Percentiles rank a stretch among this genome's conserved stretches.
phyloP scores from a whole-genome alignment of 1,284 basidiomycete species.

The Marasmius tenuissimus region DNA sequence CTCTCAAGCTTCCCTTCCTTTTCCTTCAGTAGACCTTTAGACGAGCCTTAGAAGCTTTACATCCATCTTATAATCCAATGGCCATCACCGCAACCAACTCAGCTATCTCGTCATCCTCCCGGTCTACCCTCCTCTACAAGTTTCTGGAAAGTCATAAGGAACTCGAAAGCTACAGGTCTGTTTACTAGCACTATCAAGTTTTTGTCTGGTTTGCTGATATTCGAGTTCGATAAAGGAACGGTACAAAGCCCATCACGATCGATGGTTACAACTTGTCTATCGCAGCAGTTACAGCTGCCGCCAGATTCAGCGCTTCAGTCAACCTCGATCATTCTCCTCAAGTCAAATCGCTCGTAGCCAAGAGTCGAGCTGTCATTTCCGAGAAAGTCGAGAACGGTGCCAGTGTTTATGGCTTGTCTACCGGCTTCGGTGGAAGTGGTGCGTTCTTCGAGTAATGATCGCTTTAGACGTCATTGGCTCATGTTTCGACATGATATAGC shows the following conservation, averaged over 20 bases:
- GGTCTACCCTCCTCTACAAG: constrained; percentile 38
- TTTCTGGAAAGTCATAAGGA: constrained; percentile 53
- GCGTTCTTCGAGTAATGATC: constrained; percentile 17
- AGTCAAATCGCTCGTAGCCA: constrained; percentile 49
- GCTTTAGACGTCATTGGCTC: too few relatives aligned
- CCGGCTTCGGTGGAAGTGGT: constrained; percentile 81
- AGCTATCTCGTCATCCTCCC: neutral
- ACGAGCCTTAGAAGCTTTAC: too few relatives aligned
- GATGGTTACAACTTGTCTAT: constrained; percentile 73
- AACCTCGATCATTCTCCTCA: constrained; percentile 48
- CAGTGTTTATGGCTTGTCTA: constrained; percentile 80
- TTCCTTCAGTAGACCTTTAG: too few relatives aligned
- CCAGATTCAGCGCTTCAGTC: constrained; percentile 59
- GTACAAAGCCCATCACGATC: constrained; percentile 55
- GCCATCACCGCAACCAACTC: neutral
- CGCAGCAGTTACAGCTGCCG: constrained; percentile 69
- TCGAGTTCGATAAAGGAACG: constrained; percentile 41
- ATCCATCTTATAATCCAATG: too few relatives aligned
- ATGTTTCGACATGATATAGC: too few relatives aligned
- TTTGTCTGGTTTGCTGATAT: neutral
- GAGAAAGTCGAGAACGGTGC: constrained; percentile 65
- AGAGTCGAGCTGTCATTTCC: constrained; percentile 62
- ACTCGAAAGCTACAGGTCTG: constrained; percentile 54
- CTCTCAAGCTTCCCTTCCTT: too few relatives aligned
- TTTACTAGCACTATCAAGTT: neutral